These are phyloP conservation scores for Protoeuglena noctilucae DNA, from an alignment of 139 green algal genomes.

Conservation along the genomic window DNA sequence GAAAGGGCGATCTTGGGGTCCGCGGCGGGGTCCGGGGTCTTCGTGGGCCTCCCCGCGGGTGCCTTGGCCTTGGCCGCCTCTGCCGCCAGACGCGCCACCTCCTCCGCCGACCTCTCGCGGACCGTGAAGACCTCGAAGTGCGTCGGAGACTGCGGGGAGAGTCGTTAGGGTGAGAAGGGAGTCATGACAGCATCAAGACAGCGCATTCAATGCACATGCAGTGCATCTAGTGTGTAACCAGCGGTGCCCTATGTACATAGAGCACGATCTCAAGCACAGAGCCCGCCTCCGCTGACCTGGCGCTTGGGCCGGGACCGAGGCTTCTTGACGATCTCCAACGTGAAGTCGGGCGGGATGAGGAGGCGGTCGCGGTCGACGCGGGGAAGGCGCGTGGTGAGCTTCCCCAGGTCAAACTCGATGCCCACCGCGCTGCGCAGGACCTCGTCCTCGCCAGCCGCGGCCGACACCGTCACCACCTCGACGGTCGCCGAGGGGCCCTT, in stretches of 20 bases:
- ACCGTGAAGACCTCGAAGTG: not conserved
- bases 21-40: too few relatives aligned
- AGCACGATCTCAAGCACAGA: too few relatives aligned
- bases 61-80: conserved; percentile 4
- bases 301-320: conserved; percentile 1
- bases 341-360: conserved; percentile 35
- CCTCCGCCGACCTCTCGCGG: conserved; percentile 2
- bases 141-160: not conserved
- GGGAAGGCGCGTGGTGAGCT: conserved; percentile 21
- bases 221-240: too few relatives aligned
- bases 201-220: too few relatives aligned
- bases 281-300: too few relatives aligned
- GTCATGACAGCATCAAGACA: too few relatives aligned
- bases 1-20: too few relatives aligned
- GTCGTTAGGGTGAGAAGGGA: too few relatives aligned
- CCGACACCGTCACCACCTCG: not conserved
- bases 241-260: too few relatives aligned
- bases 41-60: too few relatives aligned
- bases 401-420: conserved; percentile 25
- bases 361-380: conserved; percentile 16
- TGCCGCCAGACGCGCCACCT: conserved; percentile 10
- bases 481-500: not conserved
- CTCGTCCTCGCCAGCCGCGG: not conserved
- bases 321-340: conserved; percentile 19
- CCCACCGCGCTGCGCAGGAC: conserved; percentile 17